These are phyloP conservation scores for Penicillium sp. DNA, from an alignment of 2,329 filamentous ascomycete species.

Conservation along the genomic window DNA sequence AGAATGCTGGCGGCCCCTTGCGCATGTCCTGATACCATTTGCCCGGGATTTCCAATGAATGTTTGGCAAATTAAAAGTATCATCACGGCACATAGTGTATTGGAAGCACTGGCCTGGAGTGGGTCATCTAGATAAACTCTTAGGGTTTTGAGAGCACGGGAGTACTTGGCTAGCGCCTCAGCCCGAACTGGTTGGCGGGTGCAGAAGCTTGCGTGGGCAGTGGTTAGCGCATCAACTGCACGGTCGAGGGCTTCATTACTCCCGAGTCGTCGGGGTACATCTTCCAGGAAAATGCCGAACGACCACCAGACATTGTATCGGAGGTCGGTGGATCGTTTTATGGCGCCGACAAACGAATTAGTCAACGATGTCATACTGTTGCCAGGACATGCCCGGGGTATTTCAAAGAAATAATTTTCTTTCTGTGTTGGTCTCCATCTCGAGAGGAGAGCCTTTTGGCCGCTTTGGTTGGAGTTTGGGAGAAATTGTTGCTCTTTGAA, in stretches of 20 bases:
- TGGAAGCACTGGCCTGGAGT: conserved; percentile 24
- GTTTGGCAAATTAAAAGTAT: conserved; percentile 29
- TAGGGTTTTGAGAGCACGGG: conserved; percentile 23
- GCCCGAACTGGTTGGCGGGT: conserved; percentile 11
- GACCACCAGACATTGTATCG: conserved; percentile 42
- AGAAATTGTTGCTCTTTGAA: conserved; percentile 37
- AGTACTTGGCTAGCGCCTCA: conserved; percentile 26
- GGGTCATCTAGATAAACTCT: conserved; percentile 26
- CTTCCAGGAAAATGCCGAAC: conserved; percentile 41
- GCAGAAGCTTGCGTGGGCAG: conserved; percentile 24
- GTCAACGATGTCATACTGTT: conserved; percentile 29
- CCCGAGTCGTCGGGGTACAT: conserved; percentile 42
- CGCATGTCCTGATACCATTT: conserved; percentile 24
- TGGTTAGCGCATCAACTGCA: conserved; percentile 26
- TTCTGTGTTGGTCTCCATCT: neutral
- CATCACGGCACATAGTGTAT: conserved; percentile 34
- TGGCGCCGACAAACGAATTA: conserved; percentile 27
- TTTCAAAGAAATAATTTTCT: neutral
- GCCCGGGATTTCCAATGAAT: conserved; percentile 17
- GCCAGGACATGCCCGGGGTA: conserved; percentile 19
- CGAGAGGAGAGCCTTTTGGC: neutral
- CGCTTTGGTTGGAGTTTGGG: neutral
- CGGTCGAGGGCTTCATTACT: conserved; percentile 41
- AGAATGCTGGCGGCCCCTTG: conserved; percentile 33
- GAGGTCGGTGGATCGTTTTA: conserved; percentile 35